Percentiles rank a stretch among this genome's conserved stretches.
phyloP scores from a whole-genome alignment of 192 early-diverging fungal species.

The Backusella mclennaniae region DNA sequence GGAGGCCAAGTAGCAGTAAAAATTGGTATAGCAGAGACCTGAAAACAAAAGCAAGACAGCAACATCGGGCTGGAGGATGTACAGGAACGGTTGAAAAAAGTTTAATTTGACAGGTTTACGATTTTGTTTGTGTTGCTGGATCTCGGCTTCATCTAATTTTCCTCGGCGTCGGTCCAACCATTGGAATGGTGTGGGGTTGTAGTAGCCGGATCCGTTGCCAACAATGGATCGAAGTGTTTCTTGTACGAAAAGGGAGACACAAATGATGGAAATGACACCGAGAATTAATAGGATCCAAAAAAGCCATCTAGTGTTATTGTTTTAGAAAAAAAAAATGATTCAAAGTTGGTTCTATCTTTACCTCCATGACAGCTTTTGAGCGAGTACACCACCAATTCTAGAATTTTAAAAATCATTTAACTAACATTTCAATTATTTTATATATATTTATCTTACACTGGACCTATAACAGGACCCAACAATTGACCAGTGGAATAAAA shows the following conservation, averaged over 20 bases:
- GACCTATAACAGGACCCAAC: slow-evolving; percentile 13
- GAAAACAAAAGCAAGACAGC: not conserved
- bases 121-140: not conserved
- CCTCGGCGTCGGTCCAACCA: slow-evolving; percentile 17
- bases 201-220: slow-evolving; percentile 32
- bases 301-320: slow-evolving; percentile 24
- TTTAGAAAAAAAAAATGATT: not conserved
- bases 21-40: not conserved
- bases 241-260: slow-evolving; percentile 38
- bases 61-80: not conserved
- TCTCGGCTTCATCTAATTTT: not conserved
- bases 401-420: not conserved
- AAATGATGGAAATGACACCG: slow-evolving; percentile 19
- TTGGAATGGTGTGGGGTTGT: slow-evolving; percentile 29
- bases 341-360: not conserved
- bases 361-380: slow-evolving; percentile 27
- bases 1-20: not conserved
- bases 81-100: not conserved
- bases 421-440: too few relatives aligned
- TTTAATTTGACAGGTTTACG: not conserved
- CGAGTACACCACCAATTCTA: slow-evolving; percentile 26
- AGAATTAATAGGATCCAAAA: slow-evolving; percentile 39
- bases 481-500: slow-evolving; percentile 12
- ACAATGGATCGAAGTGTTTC: slow-evolving; percentile 44
- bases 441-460: slow-evolving; percentile 2